Evolutionary conservation across 2,329 filamentous ascomycete genomes (phyloP).

Genomic region (Anisogramma anomala): DNA sequence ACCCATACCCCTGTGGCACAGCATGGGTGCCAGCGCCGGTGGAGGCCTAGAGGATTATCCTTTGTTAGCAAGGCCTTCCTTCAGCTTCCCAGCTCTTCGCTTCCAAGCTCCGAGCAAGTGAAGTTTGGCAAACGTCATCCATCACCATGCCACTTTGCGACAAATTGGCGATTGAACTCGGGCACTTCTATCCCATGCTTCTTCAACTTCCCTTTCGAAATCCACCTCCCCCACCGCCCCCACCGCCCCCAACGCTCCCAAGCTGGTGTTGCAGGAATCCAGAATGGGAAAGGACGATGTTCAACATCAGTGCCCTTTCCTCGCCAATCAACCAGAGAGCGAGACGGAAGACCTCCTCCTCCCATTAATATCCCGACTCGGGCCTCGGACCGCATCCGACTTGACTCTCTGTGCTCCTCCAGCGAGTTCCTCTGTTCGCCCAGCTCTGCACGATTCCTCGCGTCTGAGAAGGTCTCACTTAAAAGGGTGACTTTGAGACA

Average conservation of each 20-base stretch:
- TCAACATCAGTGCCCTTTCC: too few species aligned
- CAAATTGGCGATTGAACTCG: not conserved
- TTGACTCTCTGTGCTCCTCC: not conserved
- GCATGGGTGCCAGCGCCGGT: not conserved
- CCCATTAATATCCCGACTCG: too few species aligned
- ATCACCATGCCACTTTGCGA: not conserved
- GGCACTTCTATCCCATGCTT: not conserved
- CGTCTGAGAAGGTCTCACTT: constrained; percentile 7
- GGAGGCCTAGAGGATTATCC: too few species aligned
- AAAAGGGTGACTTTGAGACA: constrained; percentile 2
- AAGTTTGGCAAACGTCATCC: not conserved
- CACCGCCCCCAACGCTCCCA: too few species aligned
- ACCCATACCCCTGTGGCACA: not conserved
- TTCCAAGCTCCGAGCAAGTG: too few species aligned
- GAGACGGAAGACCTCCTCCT: too few species aligned
- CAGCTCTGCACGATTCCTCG: not conserved
- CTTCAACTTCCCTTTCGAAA: not conserved
- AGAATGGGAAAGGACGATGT: too few species aligned
- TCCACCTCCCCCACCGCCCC: not conserved
- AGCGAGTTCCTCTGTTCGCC: not conserved
- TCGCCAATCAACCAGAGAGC: too few species aligned
- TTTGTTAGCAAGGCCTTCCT: not conserved
- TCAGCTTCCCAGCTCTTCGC: not conserved
- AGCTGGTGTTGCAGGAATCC: too few species aligned
- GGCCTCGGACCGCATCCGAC: too few species aligned